Base-by-base conservation (phyloP, 2,329 filamentous ascomycete species). In the Fusarium sp. region DNA sequence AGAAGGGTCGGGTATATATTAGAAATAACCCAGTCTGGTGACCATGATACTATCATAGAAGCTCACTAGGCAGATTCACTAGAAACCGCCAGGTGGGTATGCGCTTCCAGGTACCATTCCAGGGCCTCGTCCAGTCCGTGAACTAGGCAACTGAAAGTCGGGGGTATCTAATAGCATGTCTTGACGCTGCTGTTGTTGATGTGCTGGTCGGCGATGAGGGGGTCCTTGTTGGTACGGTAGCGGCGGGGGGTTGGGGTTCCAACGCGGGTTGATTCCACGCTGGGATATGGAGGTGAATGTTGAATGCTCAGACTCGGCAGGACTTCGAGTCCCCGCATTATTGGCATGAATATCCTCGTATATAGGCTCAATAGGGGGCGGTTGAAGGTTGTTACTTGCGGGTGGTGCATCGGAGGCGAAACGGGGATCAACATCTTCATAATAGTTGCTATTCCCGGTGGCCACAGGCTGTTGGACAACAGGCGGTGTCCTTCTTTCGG, bases 281-380 rank as follows among this genome's bases (percentile, higher is more conserved):
- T 98, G 94, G 1, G 92, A 95, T 49, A 98, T 92, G 16, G 93
- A 96, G 3, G 95, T 98, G 82, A 97, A 98, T 75, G 92, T 93
- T 49, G 91, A 95, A 29, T 90, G 88, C 78, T 97, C 94, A 70
- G 92, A 95, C 76, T 91, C 89, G 35, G 91, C 89, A 37, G 93
- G 94, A 76, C 91, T 95, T 76, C 93, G 88, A 49, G 88, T 82
- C 48, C 87, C 87, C 35, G 82, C 78, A 37, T 79, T 79, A 71
- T 88, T 75, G 38, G 72, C 87, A 46, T 88, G 88, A 39, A 91
- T 79, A 69, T 92, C 90, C 70, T 94, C 92, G 73, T 90, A 91
- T 21, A 86, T 86, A 38, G 78, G 78, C 51, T 84, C 83, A 58
- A 83, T 70, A 14, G 79, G 76, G 27, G 78, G 76, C 27, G 76